Base-by-base conservation (phyloP, 768 basidiomycete species). In the Naematelia encephala region DNA sequence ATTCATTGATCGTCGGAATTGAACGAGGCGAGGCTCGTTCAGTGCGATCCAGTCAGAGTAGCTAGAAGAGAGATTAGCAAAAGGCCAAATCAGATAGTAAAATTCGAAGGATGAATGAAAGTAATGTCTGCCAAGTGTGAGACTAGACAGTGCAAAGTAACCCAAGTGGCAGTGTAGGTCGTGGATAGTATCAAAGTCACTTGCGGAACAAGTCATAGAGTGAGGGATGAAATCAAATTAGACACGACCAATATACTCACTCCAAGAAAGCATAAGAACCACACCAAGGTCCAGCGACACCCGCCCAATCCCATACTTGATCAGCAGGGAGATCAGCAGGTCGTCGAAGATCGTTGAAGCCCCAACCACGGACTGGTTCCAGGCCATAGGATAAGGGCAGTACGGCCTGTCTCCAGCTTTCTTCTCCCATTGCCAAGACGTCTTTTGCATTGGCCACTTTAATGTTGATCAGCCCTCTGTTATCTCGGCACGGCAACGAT, bases 181-280 rank as follows among this genome's bases (percentile, higher is more conserved):
- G n/a, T n/a, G n/a, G n/a, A n/a, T n/a, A n/a, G n/a, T n/a, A n/a
- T n/a, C n/a, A n/a, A n/a, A n/a, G n/a, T n/a, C n/a, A n/a, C n/a
- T n/a, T n/a, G n/a, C n/a, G n/a, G n/a, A n/a, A n/a, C n/a, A n/a
- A n/a, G n/a, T n/a, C n/a, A n/a, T n/a, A n/a, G n/a, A n/a, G n/a
- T n/a, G n/a, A n/a, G n/a, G n/a, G n/a, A n/a, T n/a, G n/a, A n/a
- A n/a, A n/a, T n/a, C n/a, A n/a, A n/a, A n/a, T n/a, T n/a, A n/a
- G n/a, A n/a, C n/a, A n/a, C n/a, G n/a, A n/a, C n/a, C n/a, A 21
- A 22, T 43, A 12, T 8, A 62, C 57, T 56, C 47, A 76, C 67
- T 77, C 75, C 23, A 77, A 50, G 57, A 77, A 77, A 21, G 75
- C 73, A 61, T 77, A 77, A 1, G 68, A 69, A n/a, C 75, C 75